These are phyloP conservation scores for Capsicum chinense DNA, from an alignment of 257 asterid genomes.

Conservation along the genomic window DNA sequence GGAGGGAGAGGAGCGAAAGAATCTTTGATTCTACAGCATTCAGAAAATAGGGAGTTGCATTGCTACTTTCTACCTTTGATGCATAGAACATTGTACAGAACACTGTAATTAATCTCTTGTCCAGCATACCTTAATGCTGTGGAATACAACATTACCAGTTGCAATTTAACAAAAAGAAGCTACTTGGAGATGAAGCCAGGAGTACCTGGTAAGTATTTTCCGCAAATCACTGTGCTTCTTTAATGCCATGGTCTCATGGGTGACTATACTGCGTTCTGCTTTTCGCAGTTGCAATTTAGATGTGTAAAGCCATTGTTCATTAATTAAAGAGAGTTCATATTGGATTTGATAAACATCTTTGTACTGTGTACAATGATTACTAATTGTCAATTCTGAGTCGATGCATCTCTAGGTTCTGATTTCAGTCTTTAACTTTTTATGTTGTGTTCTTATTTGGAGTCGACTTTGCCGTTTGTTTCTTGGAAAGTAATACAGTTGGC, in stretches of 20 bases:
- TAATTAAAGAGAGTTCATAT: not conserved
- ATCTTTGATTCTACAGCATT: too few species aligned
- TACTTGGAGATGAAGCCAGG: conserved; percentile 13
- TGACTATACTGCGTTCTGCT: not conserved
- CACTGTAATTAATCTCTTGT: too few species aligned
- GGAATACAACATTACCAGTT: too few species aligned
- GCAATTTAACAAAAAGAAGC: not conserved
- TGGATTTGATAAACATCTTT: not conserved
- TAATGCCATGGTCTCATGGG: not conserved
- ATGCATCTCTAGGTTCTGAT: not conserved
- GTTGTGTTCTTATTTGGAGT: not conserved
- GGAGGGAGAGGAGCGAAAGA: too few species aligned
- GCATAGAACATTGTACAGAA: too few species aligned
- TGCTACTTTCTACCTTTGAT: too few species aligned
- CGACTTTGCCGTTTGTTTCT: not conserved
- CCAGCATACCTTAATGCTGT: too few species aligned
- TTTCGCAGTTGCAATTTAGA: not conserved
- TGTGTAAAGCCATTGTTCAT: conserved; percentile 25
- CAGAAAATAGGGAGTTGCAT: too few species aligned
- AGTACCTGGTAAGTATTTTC: not conserved
- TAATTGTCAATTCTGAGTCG: too few species aligned
- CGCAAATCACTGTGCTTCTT: too few species aligned
- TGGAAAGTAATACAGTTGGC: not conserved
- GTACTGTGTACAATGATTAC: not conserved
- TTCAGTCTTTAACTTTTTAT: too few species aligned